These are phyloP conservation scores for Thymus quinquecostatus DNA, from an alignment of 257 asterid species.

Conservation along the genomic window DNA sequence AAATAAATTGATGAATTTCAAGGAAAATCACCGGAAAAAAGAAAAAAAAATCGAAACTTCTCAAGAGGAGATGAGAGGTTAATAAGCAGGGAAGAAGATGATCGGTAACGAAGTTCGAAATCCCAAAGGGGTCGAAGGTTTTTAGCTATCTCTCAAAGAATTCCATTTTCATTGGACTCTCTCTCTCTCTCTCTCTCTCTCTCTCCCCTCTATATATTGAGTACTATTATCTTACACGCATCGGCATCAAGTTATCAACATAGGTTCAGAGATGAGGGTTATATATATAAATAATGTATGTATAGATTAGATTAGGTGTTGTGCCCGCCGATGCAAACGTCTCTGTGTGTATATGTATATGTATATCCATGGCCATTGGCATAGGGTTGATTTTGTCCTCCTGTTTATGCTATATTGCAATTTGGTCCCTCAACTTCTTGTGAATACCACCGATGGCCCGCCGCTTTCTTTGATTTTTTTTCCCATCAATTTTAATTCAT, in stretches of 20 bases:
- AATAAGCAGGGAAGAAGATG: background rate
- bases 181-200: conserved; percentile 31
- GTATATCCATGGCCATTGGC: no score
- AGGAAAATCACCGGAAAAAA: no score
- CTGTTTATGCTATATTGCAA: background rate
- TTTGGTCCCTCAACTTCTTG: no score
- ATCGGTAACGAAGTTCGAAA: conserved; percentile 2
- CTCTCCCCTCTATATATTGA: conserved; percentile 24
- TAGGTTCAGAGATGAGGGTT: conserved; percentile 13
- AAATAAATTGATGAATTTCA: no score
- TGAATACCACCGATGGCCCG: no score
- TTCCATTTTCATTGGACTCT: no score
- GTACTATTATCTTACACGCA: conserved; percentile 40
- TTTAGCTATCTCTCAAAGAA: conserved; percentile 32
- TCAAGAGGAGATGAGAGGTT: conserved; percentile 19
- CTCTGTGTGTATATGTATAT: background rate
- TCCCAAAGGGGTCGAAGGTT: conserved; percentile 1
- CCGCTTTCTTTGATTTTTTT: no score
- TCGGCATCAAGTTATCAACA: no score
- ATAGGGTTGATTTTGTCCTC: background rate
- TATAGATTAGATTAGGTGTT: background rate
- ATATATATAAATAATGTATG: background rate
- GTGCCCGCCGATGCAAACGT: conserved; percentile 13
- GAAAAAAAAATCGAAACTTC: background rate
- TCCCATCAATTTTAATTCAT: no score